A percentile compares a stretch with the other conserved stretches of the same genome.
These are phyloP conservation scores for Starmerella sp. DNA, from an alignment of 805 yeast species.

Conservation along the genomic window DNA sequence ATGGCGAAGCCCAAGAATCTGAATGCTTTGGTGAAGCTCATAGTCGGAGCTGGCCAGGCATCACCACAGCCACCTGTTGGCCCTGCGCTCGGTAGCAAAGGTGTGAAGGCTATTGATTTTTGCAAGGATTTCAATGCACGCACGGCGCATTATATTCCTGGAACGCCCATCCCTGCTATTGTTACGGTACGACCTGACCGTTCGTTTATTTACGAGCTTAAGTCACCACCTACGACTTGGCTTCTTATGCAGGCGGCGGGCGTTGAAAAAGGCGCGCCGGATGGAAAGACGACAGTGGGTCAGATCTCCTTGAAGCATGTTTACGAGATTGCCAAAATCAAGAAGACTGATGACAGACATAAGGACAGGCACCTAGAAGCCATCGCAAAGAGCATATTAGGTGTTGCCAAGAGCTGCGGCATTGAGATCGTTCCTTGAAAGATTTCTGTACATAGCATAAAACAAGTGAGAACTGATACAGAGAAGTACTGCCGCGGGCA, in stretches of 20 bases:
- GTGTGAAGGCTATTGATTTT: constrained; percentile 96
- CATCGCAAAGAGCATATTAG: constrained; percentile 69
- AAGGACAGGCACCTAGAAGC: constrained; percentile 56
- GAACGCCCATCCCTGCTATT: constrained; percentile 79
- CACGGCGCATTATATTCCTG: constrained; percentile 76
- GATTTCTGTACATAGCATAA: constrained; percentile 1
- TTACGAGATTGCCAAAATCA: constrained; percentile 89
- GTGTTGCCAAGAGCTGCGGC: constrained; percentile 86
- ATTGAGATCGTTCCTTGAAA: constrained; percentile 60
- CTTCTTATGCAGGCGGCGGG: constrained; percentile 73
- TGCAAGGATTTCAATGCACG: constrained; percentile 97
- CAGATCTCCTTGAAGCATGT: constrained; percentile 70
- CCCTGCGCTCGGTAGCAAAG: constrained; percentile 96
- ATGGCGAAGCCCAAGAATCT: constrained; percentile 43
- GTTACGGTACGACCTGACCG: constrained; percentile 88
- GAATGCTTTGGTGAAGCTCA: constrained; percentile 55
- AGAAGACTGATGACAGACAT: constrained; percentile 74
- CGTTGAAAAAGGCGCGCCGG: constrained; percentile 65
- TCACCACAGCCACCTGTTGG: constrained; percentile 99
- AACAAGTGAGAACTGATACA: not conserved
- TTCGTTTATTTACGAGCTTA: constrained; percentile 71
- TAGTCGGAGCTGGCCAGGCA: constrained; percentile 95
- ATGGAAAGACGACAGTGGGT: constrained; percentile 43
- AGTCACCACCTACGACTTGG: constrained; percentile 87
- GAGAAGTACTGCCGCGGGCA: no score